Percentiles rank a stretch among this genome's conserved stretches.
Evolutionary conservation across 148 eudicot genomes (phyloP).

Genomic region (Rhododendron henanense): DNA sequence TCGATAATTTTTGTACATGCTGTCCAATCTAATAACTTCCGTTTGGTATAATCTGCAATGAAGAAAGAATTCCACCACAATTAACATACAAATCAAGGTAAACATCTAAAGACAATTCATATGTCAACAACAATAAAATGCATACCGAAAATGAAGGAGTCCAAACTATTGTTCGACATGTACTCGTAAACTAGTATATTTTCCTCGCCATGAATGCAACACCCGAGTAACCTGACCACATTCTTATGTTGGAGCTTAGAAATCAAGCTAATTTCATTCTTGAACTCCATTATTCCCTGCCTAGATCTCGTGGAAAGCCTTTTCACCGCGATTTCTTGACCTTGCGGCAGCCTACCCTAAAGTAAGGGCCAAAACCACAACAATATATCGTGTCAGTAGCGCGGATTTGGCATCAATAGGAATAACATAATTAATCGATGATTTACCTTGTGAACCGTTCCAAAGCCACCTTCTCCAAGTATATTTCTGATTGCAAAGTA

Average conservation of each 20-base stretch:
- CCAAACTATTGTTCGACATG: neutral
- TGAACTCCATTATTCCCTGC: neutral
- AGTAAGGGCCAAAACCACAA: neutral
- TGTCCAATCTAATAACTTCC: neutral
- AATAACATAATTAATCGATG: neutral
- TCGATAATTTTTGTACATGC: neutral
- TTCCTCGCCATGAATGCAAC: constrained; percentile 3
- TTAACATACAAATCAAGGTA: neutral
- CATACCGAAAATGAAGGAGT: constrained; percentile 3
- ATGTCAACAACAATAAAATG: neutral
- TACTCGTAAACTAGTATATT: neutral
- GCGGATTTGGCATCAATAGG: neutral
- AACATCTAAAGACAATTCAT: neutral
- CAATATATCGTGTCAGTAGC: neutral
- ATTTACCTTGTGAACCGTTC: neutral
- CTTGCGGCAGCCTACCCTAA: constrained; percentile 1
- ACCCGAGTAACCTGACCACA: constrained; percentile 1
- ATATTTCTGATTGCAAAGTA: neutral
- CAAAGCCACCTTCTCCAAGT: neutral
- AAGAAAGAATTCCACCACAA: neutral
- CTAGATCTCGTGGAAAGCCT: neutral
- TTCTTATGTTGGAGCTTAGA: constrained; percentile 7
- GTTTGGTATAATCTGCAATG: neutral
- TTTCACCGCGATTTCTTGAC: neutral
- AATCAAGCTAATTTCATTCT: neutral